A percentile compares a stretch with the other conserved stretches of the same genome.
phyloP scores from a whole-genome alignment of 2,329 filamentous ascomycete species.

The Trichoderma asperellum region DNA sequence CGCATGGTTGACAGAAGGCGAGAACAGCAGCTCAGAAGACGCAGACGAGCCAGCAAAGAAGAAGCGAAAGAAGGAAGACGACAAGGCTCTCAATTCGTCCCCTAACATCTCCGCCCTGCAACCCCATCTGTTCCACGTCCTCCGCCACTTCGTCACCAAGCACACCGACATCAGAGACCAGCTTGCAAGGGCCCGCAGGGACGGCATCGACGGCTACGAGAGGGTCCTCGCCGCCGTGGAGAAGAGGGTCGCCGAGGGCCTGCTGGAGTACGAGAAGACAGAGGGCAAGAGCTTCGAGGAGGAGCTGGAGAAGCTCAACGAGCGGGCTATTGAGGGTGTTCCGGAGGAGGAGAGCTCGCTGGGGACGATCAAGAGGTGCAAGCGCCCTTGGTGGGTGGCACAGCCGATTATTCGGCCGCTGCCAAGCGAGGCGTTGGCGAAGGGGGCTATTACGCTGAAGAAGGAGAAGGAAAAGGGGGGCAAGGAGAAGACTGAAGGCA shows the following conservation, averaged over 20 bases:
- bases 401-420: constrained; percentile 86
- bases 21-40: constrained; percentile 36
- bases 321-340: constrained; percentile 41
- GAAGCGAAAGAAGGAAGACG: constrained; percentile 47
- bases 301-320: constrained; percentile 37
- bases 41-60: constrained; percentile 56
- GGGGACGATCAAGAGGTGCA: constrained; percentile 71
- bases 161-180: constrained; percentile 85
- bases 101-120: constrained; percentile 81
- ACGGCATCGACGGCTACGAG: constrained; percentile 78
- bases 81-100: constrained; percentile 46
- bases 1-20: constrained; percentile 48
- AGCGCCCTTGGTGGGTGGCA: constrained; percentile 85
- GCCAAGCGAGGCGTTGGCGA: constrained; percentile 83
- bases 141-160: constrained; percentile 76
- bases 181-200: constrained; percentile 69
- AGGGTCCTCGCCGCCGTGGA: constrained; percentile 76
- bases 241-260: constrained; percentile 69
- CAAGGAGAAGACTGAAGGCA: constrained; percentile 51
- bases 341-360: constrained; percentile 62
- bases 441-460: constrained; percentile 73
- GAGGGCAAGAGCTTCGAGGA: constrained; percentile 55
- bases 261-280: constrained; percentile 67
- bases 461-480: constrained; percentile 69
- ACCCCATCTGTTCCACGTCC: constrained; percentile 88